These are phyloP conservation scores for Candida xyloterini DNA, from an alignment of 805 yeast genomes.

Conservation along the genomic window DNA sequence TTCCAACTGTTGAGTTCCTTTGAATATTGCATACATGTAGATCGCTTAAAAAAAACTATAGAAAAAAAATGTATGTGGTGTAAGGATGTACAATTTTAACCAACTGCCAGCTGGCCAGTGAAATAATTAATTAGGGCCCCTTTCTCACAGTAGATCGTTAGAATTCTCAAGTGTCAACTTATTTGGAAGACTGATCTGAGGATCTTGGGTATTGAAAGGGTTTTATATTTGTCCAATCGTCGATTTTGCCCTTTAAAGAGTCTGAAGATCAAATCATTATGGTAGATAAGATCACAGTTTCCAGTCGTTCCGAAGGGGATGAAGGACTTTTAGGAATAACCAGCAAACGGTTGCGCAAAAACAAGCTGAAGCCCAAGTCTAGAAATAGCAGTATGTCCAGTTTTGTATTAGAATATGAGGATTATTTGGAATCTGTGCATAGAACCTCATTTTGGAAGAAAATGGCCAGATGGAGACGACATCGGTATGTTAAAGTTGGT, in stretches of 20 bases:
- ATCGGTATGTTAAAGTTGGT: constrained; percentile 12
- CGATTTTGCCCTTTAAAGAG: not conserved
- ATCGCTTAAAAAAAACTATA: constrained; percentile 1
- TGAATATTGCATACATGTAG: constrained; percentile 15
- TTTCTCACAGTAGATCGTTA: not conserved
- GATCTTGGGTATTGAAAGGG: not conserved
- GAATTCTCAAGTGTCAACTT: not conserved
- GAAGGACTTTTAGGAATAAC: constrained; percentile 1
- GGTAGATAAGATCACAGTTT: constrained; percentile 1
- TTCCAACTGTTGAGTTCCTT: constrained; percentile 10
- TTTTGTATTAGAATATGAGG: constrained; percentile 4
- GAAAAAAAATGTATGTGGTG: constrained; percentile 1
- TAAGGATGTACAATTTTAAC: constrained; percentile 3
- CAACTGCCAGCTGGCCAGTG: constrained; percentile 11
- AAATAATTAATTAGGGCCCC: not conserved
- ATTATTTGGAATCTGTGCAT: constrained; percentile 7
- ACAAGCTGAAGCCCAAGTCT: constrained; percentile 14
- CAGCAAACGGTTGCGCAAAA: constrained; percentile 10
- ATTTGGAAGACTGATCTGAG: not conserved
- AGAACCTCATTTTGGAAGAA: constrained; percentile 11
- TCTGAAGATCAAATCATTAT: not conserved
- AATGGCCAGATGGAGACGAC: constrained; percentile 16
- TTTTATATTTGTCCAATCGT: not conserved
- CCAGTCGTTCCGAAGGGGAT: constrained; percentile 4
- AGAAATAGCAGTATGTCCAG: constrained; percentile 14